Conservation (phyloP, 331 rosid species). For the Pyrus hybrid region DNA sequence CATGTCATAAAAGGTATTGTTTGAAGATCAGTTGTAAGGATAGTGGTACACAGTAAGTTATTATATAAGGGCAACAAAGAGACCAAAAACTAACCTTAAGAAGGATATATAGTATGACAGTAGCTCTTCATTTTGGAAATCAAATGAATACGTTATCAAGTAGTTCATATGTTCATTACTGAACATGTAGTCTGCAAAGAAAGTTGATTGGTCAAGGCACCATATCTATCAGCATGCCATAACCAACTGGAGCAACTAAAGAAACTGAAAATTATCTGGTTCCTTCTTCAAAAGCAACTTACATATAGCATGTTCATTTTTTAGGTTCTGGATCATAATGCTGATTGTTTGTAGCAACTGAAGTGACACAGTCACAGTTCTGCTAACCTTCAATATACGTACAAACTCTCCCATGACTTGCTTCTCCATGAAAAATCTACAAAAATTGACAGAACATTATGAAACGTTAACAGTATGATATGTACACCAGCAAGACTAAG, state of each 20-base stretch:
- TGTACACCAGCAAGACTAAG: constrained; percentile 3
- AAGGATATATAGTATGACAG: constrained; percentile 77
- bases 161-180: constrained; percentile 66
- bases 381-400: constrained; percentile 58
- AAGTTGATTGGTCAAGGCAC: constrained; percentile 3
- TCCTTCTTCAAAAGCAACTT: constrained; percentile 30
- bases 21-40: not conserved
- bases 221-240: constrained; percentile 12
- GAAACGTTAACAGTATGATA: constrained; percentile 10
- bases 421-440: constrained; percentile 88
- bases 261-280: constrained; percentile 5
- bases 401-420: constrained; percentile 76
- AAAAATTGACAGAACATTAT: constrained; percentile 16
- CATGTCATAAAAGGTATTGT: not conserved
- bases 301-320: constrained; percentile 82
- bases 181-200: constrained; percentile 69
- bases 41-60: constrained; percentile 2
- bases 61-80: constrained; percentile 4
- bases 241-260: constrained; percentile 8
- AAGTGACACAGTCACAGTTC: constrained; percentile 49
- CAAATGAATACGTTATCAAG: constrained; percentile 68
- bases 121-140: constrained; percentile 73
- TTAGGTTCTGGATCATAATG: constrained; percentile 83
- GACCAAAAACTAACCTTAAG: constrained; percentile 57
- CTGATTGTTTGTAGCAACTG: constrained; percentile 84